Evolutionary conservation across 768 basidiomycete genomes (phyloP).

Genomic region (Suillus spraguei): DNA sequence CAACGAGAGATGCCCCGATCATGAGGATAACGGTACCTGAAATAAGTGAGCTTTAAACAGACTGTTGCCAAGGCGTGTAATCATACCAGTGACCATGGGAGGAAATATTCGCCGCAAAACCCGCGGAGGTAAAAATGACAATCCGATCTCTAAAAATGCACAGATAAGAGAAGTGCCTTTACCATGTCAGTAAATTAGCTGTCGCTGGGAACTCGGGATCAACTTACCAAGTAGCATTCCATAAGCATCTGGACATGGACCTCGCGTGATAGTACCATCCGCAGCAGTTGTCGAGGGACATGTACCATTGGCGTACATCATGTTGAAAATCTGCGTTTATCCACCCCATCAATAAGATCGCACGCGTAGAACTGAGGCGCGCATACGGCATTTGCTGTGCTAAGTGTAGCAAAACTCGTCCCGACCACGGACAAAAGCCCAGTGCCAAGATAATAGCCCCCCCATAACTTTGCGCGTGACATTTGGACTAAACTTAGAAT

Average conservation of each 20-base stretch:
- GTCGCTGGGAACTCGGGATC: background rate
- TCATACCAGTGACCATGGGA: slow-evolving; percentile 71
- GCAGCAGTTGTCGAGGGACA: slow-evolving; percentile 60
- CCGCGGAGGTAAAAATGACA: slow-evolving; percentile 73
- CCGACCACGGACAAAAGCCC: slow-evolving; percentile 83
- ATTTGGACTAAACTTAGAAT: slow-evolving; percentile 80
- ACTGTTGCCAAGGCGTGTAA: background rate
- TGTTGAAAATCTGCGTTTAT: slow-evolving; percentile 59
- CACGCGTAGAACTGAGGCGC: background rate
- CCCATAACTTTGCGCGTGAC: slow-evolving; percentile 63
- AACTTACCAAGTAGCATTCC: slow-evolving; percentile 70
- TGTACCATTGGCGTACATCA: slow-evolving; percentile 79
- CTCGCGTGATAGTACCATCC: slow-evolving; percentile 61
- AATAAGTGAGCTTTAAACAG: background rate
- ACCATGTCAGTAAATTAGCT: background rate
- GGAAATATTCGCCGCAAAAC: slow-evolving; percentile 71
- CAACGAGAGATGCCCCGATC: slow-evolving; percentile 80
- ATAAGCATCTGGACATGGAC: slow-evolving; percentile 77
- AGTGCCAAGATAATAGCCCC: slow-evolving; percentile 73
- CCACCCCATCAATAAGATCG: background rate
- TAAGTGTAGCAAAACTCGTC: slow-evolving; percentile 78
- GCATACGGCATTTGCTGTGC: slow-evolving; percentile 68
- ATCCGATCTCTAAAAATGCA: slow-evolving; percentile 76
- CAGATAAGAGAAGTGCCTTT: slow-evolving; percentile 77
- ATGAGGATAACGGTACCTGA: slow-evolving; percentile 76